These are phyloP conservation scores for Teunomyces funiuensis DNA, from an alignment of 805 yeast species.

Conservation along the genomic window DNA sequence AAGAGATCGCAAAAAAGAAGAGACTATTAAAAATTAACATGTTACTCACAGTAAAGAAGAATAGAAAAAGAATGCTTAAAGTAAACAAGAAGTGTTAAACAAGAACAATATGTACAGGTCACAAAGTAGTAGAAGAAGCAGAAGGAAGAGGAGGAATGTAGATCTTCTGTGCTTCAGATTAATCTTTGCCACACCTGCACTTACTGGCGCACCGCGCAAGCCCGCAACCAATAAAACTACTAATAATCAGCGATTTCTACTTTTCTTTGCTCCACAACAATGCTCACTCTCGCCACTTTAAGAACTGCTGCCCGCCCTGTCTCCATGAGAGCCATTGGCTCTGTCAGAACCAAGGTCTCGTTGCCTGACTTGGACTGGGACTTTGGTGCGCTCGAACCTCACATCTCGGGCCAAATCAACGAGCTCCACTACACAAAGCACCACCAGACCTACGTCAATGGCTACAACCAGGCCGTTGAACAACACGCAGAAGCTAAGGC, in stretches of 20 bases:
- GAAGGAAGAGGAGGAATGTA: too few species aligned
- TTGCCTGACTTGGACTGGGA: conserved; percentile 84
- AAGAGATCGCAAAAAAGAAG: too few species aligned
- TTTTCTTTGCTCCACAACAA: not conserved
- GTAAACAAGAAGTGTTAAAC: too few species aligned
- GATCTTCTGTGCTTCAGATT: too few species aligned
- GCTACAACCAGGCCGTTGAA: conserved; percentile 76
- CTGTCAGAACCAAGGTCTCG: conserved; percentile 61
- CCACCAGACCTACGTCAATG: conserved; percentile 88
- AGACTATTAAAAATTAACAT: too few species aligned
- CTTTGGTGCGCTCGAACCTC: conserved; percentile 83
- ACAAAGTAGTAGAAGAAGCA: too few species aligned
- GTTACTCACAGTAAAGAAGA: too few species aligned
- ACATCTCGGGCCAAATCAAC: conserved; percentile 81
- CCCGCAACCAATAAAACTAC: conserved; percentile 8
- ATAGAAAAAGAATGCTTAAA: too few species aligned
- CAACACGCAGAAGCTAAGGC: conserved; percentile 65
- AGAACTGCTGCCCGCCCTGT: conserved; percentile 7
- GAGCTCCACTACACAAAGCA: conserved; percentile 87
- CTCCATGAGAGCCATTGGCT: conserved; percentile 8
- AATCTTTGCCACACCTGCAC: not conserved
- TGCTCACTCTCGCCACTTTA: conserved; percentile 1
- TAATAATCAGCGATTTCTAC: not conserved
- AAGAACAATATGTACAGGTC: too few species aligned
- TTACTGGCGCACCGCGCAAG: conserved; percentile 2